Evolutionary conservation across 75 land plant genomes (phyloP), one percentile per base, ranked within the genome.

Genomic region (Ceratopteris richardii): DNA sequence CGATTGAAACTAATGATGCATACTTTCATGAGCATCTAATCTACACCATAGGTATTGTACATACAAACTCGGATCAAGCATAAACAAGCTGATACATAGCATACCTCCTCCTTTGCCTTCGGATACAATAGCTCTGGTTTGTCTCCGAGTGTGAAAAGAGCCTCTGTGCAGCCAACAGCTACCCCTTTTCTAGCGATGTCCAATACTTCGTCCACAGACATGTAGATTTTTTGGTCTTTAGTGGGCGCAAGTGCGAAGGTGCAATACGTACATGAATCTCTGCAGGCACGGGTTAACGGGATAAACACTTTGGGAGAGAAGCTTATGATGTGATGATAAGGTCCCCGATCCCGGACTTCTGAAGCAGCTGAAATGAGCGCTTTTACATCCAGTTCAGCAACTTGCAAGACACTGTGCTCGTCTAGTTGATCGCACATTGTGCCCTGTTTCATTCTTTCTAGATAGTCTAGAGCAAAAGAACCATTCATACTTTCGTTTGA

Each of bases 41-140:
- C n/a, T n/a, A n/a, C n/a, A n/a, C n/a, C n/a, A n/a, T n/a, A n/a
- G n/a, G n/a, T n/a, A n/a, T n/a, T n/a, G n/a, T n/a, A n/a, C n/a
- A n/a, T n/a, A n/a, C n/a, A n/a, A n/a, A n/a, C n/a, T n/a, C n/a
- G n/a, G n/a, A n/a, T 19, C 7, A 26, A 3, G 9, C 37, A 33
- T 33, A 33, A 33, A 9, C 37, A 5, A 23, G 27, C 37, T 0
- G 58, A 16, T 56, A 16, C 9, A 64, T 29, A 40, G 1, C 47
- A 14, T 61, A 73, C 75, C 58, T 73, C 75, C 5, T 61, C 37
- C 58, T 60, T 61, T 26, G 75, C 75, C 51, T 61, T 56, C 10
- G 73, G 39, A 54, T 73, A 73, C 33, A 68, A 73, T 54, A 73
- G 75, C 65, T 73, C 75, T 24, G 75, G 75, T 58, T 73, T 73